These are phyloP conservation scores for Lentithecium fluviatile DNA, from an alignment of 495 filamentous ascomycete genomes.

Conservation along the genomic window DNA sequence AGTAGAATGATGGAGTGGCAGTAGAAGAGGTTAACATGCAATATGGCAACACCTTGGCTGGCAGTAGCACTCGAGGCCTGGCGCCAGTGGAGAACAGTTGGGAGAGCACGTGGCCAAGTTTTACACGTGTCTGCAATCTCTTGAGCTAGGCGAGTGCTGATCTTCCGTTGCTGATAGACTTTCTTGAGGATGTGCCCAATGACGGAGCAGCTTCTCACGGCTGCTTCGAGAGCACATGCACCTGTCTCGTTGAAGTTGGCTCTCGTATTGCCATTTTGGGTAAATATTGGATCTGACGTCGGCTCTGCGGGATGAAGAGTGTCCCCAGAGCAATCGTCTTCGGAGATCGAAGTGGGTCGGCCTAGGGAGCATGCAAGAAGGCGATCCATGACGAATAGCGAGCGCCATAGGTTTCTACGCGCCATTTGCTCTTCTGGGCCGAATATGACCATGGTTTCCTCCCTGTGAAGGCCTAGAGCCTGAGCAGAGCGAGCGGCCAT, in stretches of 20 bases:
- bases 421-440: slow-evolving; percentile 45
- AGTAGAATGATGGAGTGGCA: slow-evolving; percentile 73
- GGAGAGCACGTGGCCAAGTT: slow-evolving; percentile 50
- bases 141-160: slow-evolving; percentile 65
- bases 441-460: slow-evolving; percentile 59
- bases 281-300: slow-evolving; percentile 36
- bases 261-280: not conserved
- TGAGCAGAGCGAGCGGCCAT: slow-evolving; percentile 64
- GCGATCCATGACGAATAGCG: slow-evolving; percentile 61
- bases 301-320: slow-evolving; percentile 47
- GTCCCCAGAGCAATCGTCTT: slow-evolving; percentile 59
- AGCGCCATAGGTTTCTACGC: slow-evolving; percentile 59
- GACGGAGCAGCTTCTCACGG: slow-evolving; percentile 58
- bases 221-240: slow-evolving; percentile 50
- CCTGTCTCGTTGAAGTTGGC: slow-evolving; percentile 24
- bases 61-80: slow-evolving; percentile 51
- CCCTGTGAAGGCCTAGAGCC: slow-evolving; percentile 60
- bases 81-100: slow-evolving; percentile 49
- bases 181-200: slow-evolving; percentile 66
- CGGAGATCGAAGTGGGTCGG: slow-evolving; percentile 59
- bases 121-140: slow-evolving; percentile 61
- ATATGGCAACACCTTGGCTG: slow-evolving; percentile 60
- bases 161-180: slow-evolving; percentile 67
- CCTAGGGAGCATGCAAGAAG: slow-evolving; percentile 60
- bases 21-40: slow-evolving; percentile 68